Evolutionary conservation across 73 alveolate genomes (phyloP), one percentile per base, ranked within the genome.

Genomic region (Tetrahymena thermophila): DNA sequence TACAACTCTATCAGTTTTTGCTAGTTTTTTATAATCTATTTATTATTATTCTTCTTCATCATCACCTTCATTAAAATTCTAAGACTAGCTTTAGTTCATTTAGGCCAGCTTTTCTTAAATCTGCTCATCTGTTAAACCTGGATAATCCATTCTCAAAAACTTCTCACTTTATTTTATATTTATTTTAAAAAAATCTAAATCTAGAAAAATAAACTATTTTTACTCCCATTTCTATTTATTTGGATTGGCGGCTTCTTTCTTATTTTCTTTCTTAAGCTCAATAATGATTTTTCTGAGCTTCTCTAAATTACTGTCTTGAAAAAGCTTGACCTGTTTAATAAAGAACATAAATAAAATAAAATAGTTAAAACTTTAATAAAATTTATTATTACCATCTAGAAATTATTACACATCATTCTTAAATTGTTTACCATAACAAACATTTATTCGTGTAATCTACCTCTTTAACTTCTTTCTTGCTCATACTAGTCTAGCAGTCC

Each of bases 391-490:
- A 94, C 97, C 95, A 95, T 43, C 56, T 89, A 89, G 34, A 94
- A 94, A 95, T 95, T 94, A 55, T 85, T 35, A n/a, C 97, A 95
- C 44, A 94, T 93, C 35, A 85, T 35, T 93, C 97, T 95, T 16
- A 95, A 94, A 50, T 95, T 95, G 38, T 95, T 95, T 17, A 95
- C 55, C 35, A 95, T 95, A 37, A 85, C 83, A 56, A 95, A 95
- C 40, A 95, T 95, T 40, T 95, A 95, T n/a, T 85, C 95, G 43
- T 40, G 83, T 23, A 56, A 42, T 40, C n/a, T 28, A 13, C 89
- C 89, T 71, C 89, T 71, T 43, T 16, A 44, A 55, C 57, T 34
- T 16, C 43, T 5, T 21, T 44, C 25, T 11, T 93, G 38, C 89
- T 93, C 23, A 89, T 40, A 34, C 37, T 35, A 21, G n/a, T 85